These are phyloP conservation scores for Aspergillus sp. DNA, from an alignment of 2,329 filamentous ascomycete species.

Conservation along the genomic window DNA sequence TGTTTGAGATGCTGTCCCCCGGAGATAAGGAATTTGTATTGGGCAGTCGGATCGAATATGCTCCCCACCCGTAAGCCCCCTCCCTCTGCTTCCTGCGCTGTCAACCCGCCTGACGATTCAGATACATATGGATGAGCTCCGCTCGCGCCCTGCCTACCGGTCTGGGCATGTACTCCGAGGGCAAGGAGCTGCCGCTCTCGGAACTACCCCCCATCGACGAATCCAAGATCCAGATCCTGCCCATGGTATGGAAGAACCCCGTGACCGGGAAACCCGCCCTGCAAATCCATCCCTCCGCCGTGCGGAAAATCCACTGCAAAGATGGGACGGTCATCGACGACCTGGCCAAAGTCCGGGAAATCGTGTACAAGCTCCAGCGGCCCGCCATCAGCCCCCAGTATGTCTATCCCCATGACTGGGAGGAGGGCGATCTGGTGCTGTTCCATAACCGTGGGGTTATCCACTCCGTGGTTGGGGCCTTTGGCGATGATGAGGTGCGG, in stretches of 20 bases:
- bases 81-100: background rate
- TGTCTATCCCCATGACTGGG: conserved; percentile 76
- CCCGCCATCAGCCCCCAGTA: conserved; percentile 67
- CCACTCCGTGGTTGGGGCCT: conserved; percentile 74
- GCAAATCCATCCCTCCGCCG: conserved; percentile 71
- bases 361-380: conserved; percentile 70
- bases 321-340: conserved; percentile 70
- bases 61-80: conserved; percentile 62
- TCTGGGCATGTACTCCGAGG: conserved; percentile 68
- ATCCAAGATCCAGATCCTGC: conserved; percentile 67
- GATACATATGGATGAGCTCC: conserved; percentile 72
- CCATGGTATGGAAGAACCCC: conserved; percentile 77
- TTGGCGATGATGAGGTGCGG: conserved; percentile 69
- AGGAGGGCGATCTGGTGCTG: conserved; percentile 71
- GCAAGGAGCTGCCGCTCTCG: conserved; percentile 57
- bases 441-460: conserved; percentile 77
- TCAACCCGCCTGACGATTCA: background rate
- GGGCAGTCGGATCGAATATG: conserved; percentile 69
- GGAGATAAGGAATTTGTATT: conserved; percentile 67
- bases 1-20: conserved; percentile 66
- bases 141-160: conserved; percentile 67
- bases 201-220: conserved; percentile 66
- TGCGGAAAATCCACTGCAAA: conserved; percentile 65
- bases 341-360: conserved; percentile 63
- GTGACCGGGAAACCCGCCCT: conserved; percentile 67